Base-by-base conservation (phyloP, 2,329 filamentous ascomycete genomes). In the Diaporthe longicolla region DNA sequence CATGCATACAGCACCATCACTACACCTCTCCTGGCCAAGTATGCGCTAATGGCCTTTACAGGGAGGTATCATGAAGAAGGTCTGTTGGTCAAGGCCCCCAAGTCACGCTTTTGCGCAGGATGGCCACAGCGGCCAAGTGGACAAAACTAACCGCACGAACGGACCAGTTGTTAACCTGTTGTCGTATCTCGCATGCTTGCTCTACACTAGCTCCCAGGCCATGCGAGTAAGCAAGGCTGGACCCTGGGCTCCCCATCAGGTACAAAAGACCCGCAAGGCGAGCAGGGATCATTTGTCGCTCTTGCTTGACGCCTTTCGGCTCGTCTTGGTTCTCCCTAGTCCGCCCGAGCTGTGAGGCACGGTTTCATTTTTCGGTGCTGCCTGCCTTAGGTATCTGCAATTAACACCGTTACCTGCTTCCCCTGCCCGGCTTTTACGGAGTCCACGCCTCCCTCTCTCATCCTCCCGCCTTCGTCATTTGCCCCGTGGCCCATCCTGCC, bases 141-240 rank as follows among this genome's bases (percentile, higher is more conserved):
- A 52, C 63, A 52, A 66, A 52, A 19, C 43, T 66, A 32, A 29
- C 61, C 11, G 19, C 45, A 37, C n/a, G 17, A n/a, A 45, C 45
- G 35, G 50, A 26, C 61, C 61, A 66, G 15, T 37, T 37, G 6
- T 6, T 11, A 24, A 37, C 35, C 35, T 40, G 21, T 66, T 32
- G 43, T 70, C 55, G 58, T 61, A 48, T 68, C 50, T 61, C 24
- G 48, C 26, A n/a, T 50, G 54, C n/a, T 40, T 70, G 37, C 58
- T 61, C 24, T 50, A 55, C 58, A 55, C 24, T 50, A 55, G 61
- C 26, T 26, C 40, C 37, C 57, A 52, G 57, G 17, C 59, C 52
- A 68, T 73, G 74, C 74, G 35, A 54, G 66, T 75, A 72, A 73
- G 52, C 71, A 68, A 73, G 65, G 74, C 71, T 73, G 74, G 52